phyloP scores from a whole-genome alignment of 169 alveolate genomes.

The Eimeria nieschulzi region DNA sequence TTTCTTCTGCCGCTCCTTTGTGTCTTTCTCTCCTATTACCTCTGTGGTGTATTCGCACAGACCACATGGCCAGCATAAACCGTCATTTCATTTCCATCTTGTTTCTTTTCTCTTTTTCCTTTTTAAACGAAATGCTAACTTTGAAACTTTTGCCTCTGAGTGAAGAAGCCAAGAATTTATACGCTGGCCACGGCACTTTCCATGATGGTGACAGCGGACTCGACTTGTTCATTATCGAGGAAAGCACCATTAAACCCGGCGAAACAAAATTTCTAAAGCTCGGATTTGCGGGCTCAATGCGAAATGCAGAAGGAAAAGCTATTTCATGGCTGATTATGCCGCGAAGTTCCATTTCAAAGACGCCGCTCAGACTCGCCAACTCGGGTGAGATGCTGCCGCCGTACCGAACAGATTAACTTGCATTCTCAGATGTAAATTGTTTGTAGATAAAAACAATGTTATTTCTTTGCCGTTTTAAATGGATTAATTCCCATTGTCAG shows the following conservation, averaged over 20 bases:
- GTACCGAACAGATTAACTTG: no score
- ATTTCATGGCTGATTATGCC: conserved; percentile 87
- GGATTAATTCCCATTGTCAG: no score
- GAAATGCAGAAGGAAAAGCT: conserved; percentile 41
- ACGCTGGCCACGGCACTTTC: conserved; percentile 82
- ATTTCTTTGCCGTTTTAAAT: no score
- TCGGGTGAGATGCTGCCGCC: conserved; percentile 78
- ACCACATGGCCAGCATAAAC: not conserved
- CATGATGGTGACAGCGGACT: conserved; percentile 93
- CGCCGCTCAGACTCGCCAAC: conserved; percentile 91
- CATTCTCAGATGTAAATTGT: no score
- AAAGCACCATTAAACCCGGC: conserved; percentile 86
- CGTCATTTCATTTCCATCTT: not conserved
- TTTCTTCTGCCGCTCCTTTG: no score
- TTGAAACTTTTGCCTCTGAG: conserved; percentile 42
- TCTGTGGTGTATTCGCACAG: not conserved
- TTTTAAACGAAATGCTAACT: not conserved
- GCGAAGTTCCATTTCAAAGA: conserved; percentile 90
- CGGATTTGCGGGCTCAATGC: conserved; percentile 88
- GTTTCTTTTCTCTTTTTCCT: not conserved
- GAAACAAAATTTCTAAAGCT: conserved; percentile 86
- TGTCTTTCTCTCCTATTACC: not conserved
- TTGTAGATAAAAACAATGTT: no score
- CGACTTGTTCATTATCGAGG: conserved; percentile 89
- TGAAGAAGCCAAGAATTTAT: conserved; percentile 42